These are phyloP conservation scores for Carallia brachiata DNA, from an alignment of 345 rosid genomes.

Conservation along the genomic window DNA sequence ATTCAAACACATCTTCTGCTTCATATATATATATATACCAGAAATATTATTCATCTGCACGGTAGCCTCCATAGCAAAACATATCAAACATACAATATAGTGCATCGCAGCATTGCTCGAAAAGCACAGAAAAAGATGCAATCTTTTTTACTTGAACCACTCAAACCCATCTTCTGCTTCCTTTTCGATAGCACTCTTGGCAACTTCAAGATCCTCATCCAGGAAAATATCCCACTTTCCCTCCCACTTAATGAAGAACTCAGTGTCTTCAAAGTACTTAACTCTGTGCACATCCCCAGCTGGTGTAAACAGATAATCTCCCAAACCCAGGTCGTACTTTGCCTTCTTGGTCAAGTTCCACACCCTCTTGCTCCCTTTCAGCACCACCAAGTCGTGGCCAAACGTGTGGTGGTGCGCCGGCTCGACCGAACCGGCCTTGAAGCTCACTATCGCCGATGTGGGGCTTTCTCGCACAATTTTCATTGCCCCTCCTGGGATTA, in stretches of 20 bases:
- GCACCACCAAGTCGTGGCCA: conserved; percentile 77
- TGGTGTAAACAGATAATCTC: conserved; percentile 79
- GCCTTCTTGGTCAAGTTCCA: conserved; percentile 78
- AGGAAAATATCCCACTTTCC: conserved; percentile 80
- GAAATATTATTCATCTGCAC: too few species aligned
- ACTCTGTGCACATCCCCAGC: conserved; percentile 84
- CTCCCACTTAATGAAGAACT: conserved; percentile 93
- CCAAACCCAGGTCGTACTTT: conserved; percentile 56
- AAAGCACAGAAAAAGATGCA: too few species aligned
- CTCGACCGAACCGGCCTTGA: conserved; percentile 74
- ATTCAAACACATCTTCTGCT: background rate
- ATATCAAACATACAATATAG: too few species aligned
- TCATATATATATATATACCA: background rate
- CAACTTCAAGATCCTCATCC: conserved; percentile 73
- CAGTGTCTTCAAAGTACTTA: conserved; percentile 75
- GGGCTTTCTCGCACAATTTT: conserved; percentile 83
- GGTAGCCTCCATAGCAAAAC: too few species aligned
- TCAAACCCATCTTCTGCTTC: conserved; percentile 25
- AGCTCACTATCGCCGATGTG: conserved; percentile 69
- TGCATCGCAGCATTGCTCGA: too few species aligned
- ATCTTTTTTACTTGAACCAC: conserved; percentile 1
- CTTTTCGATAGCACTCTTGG: conserved; percentile 43
- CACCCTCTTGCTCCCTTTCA: conserved; percentile 65
- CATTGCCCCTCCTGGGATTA: conserved; percentile 84
- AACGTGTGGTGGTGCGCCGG: conserved; percentile 91